These are phyloP conservation scores for Taphrina wiesneri DNA, from an alignment of 1,139 yeast genomes.

Conservation along the genomic window DNA sequence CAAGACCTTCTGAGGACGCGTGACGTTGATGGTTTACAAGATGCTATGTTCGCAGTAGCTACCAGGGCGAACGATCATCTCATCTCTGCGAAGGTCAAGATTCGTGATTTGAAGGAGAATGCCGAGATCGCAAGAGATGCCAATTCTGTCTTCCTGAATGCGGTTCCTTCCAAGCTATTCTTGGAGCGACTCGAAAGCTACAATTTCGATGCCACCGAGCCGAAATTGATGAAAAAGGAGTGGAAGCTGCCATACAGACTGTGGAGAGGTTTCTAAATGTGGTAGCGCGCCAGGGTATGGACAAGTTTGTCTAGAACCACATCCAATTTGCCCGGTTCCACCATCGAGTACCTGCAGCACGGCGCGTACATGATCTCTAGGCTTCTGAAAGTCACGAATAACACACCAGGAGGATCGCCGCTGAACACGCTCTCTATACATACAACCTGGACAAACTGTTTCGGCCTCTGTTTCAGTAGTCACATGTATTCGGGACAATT, in stretches of 20 bases:
- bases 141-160: conserved; percentile 53
- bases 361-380: neutral
- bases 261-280: conserved; percentile 41
- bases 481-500: neutral
- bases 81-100: conserved; percentile 62
- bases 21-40: conserved; percentile 53
- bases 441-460: too few relatives aligned
- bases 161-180: conserved; percentile 66
- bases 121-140: conserved; percentile 50
- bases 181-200: conserved; percentile 59
- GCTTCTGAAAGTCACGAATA: too few relatives aligned
- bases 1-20: conserved; percentile 60
- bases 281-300: neutral
- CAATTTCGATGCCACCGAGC: conserved; percentile 64
- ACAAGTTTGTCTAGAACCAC: neutral
- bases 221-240: conserved; percentile 57
- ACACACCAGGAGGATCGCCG: too few relatives aligned
- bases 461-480: neutral
- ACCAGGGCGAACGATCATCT: conserved; percentile 79
- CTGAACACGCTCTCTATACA: too few relatives aligned
- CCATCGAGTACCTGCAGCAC: neutral
- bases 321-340: neutral
- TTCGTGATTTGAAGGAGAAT: conserved; percentile 52
- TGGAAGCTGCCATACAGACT: conserved; percentile 75
- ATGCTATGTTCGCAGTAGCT: conserved; percentile 70